Evolutionary conservation across 139 green algal genomes (phyloP), one percentile per base, ranked within the genome.

Genomic region (Haematococcus sp.): DNA sequence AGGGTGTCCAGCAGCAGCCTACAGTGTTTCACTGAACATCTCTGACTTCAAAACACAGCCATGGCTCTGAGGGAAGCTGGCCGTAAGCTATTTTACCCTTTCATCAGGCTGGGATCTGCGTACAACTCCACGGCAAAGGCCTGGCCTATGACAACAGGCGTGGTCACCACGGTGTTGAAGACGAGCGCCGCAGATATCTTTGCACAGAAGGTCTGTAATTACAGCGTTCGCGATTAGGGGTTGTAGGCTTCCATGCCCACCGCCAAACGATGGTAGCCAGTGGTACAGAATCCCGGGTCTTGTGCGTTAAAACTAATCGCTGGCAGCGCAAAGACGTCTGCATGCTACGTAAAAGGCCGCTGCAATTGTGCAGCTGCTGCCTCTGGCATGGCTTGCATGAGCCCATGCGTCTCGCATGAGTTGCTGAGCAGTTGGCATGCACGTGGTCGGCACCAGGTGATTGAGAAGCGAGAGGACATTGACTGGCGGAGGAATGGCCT

Each of bases 151-250:
- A 43, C 43, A 2, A 92, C 88, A 4, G 92, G 86, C 1, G 82
- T 96, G n/a, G 68, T 95, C 25, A 97, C 91, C 31, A 94, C 87
- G 3, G 88, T 90, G 5, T 35, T 96, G 20, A 97, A 97, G 70
- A 97, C 92, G 3, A 90, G 74, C 19, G 89, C 84, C 4, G 92
- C 92, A 7, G 92, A 97, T 70, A 16, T 93, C n/a, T 94, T 97
- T 66, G 92, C 92, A n/a, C 92, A 97, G 54, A 96, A 91, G 87
- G 92, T 92, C 91, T 89, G 83, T 40, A 25, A 28, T 27, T 25
- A 7, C 20, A 13, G 25, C 3, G 28, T 13, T 4, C 13, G 5
- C 15, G 20, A 66, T 5, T 40, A n/a, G 25, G 27, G 7, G 17
- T 51, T 49, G 49, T 34, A 68, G 16, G 35, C 19, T 20, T 25